A percentile compares a stretch with the other conserved stretches of the same genome.
Conservation (phyloP, 257 asterid genomes). For the Gentiana macrophylla region DNA sequence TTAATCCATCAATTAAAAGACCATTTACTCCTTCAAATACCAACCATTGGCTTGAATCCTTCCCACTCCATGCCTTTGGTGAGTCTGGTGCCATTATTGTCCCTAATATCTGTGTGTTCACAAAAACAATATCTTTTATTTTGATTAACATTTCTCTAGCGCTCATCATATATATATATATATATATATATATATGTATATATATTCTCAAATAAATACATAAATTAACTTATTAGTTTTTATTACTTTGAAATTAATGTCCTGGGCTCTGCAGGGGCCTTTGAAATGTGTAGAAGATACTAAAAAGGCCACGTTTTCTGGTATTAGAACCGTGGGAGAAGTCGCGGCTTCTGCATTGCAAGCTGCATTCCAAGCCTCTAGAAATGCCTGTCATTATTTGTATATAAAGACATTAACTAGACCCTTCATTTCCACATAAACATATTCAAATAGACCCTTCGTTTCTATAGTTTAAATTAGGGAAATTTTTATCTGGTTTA, state of each 20-base stretch:
- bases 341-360: constrained; percentile 27
- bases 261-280: constrained; percentile 50
- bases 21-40: constrained; percentile 33
- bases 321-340: constrained; percentile 43
- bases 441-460: no score
- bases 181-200: no score
- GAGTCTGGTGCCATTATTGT: constrained; percentile 46
- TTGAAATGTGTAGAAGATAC: constrained; percentile 33
- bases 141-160: no score
- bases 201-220: not conserved
- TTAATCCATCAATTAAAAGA: constrained; percentile 34
- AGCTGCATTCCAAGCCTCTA: constrained; percentile 59
- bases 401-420: no score
- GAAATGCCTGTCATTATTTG: constrained; percentile 34
- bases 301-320: constrained; percentile 35
- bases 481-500: no score
- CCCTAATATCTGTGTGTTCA: constrained; percentile 37
- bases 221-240: not conserved
- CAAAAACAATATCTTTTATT: not conserved
- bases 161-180: no score
- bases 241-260: constrained; percentile 34
- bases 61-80: constrained; percentile 31
- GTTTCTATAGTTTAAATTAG: no score
- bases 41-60: constrained; percentile 51
- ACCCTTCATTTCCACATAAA: no score